Base-by-base conservation (phyloP, 1,284 basidiomycete species). In the Rugiboletus extremiorientalis region DNA sequence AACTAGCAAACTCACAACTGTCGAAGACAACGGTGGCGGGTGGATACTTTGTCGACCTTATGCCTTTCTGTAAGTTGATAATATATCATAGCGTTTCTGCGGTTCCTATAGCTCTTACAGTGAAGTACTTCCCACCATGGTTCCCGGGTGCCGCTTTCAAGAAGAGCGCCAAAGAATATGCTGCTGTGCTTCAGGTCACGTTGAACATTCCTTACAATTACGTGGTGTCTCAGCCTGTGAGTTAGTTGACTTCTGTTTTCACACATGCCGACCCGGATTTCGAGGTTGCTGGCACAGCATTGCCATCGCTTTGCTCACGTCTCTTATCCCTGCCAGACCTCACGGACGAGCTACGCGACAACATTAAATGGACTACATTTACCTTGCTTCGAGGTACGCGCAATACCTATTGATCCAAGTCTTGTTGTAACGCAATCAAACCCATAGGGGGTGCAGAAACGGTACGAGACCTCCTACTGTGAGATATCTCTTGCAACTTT, bases 121-220 rank as follows among this genome's bases (percentile, higher is more conserved):
- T 86, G 63, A 78, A 78, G 38, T 75, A 85, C 63, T 60, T 86
- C 23, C 85, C 85, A 4, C 67, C 72, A 11, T 86, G 85, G 84
- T 73, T 85, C 58, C 85, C 85, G 20, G 84, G 85, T 30, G 80
- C 83, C 7, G 75, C 74, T n/a, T 86, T 85, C 72, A 79, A 79
- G 62, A 75, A 64, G 54, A 79, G 72, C 41, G 83, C 84, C 8
- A 73, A 74, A 43, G 61, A 69, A 40, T 83, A 81, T 74, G 75
- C 77, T 30, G 63, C 66, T 10, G 81, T 78, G 23, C 65, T 84
- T 47, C 61, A 68, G 20, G 75, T 38, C 74, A 81, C 72, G 77
- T 81, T 45, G 79, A 83, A 44, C n/a, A 72, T 75, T 45, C 83
- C 84, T 23, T 74, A 80, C 60, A 72, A 74, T 38, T 83, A 77